Evolutionary conservation across 352 stramenopile genomes (phyloP).

Genomic region (Peronospora tabacina): DNA sequence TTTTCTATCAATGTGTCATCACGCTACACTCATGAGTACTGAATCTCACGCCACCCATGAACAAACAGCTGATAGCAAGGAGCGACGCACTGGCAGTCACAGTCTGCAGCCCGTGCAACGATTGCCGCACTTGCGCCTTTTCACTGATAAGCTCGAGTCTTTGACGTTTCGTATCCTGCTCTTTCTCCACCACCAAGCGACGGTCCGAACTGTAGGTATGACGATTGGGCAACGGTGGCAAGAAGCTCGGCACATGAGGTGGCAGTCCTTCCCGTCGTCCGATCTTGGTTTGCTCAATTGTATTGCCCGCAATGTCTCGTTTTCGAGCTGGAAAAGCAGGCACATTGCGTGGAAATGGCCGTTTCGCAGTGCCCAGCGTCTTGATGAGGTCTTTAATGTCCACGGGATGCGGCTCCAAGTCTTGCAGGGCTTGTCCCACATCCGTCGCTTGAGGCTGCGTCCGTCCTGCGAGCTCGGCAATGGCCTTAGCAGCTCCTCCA

Average conservation of each 20-base stretch:
- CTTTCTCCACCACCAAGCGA: slow-evolving; percentile 43
- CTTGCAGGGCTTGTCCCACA: slow-evolving; percentile 37
- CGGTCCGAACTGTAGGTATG: slow-evolving; percentile 56
- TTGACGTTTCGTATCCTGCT: slow-evolving; percentile 46
- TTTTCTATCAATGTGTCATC: slow-evolving; percentile 25
- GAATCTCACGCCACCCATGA: background rate
- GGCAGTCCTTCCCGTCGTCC: slow-evolving; percentile 43
- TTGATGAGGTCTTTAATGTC: slow-evolving; percentile 45
- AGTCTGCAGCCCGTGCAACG: slow-evolving; percentile 44
- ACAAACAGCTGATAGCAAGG: background rate
- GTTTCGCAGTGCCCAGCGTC: slow-evolving; percentile 42
- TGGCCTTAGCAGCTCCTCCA: slow-evolving; percentile 38
- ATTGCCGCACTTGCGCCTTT: slow-evolving; percentile 55
- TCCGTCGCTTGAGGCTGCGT: slow-evolving; percentile 44
- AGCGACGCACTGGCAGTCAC: slow-evolving; percentile 32
- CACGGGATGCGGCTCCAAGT: slow-evolving; percentile 38
- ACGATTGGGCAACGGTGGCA: slow-evolving; percentile 44
- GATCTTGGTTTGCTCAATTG: slow-evolving; percentile 53
- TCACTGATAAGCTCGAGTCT: slow-evolving; percentile 45
- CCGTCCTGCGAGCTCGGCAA: slow-evolving; percentile 46
- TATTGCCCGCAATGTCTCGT: slow-evolving; percentile 36
- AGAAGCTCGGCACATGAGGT: slow-evolving; percentile 41
- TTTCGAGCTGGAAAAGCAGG: slow-evolving; percentile 46
- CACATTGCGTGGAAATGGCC: slow-evolving; percentile 47
- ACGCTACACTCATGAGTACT: slow-evolving; percentile 1